Evolutionary conservation across 1,284 basidiomycete species (phyloP), one percentile per base, ranked within the genome.

Genomic region (Takashimella koratensis): DNA sequence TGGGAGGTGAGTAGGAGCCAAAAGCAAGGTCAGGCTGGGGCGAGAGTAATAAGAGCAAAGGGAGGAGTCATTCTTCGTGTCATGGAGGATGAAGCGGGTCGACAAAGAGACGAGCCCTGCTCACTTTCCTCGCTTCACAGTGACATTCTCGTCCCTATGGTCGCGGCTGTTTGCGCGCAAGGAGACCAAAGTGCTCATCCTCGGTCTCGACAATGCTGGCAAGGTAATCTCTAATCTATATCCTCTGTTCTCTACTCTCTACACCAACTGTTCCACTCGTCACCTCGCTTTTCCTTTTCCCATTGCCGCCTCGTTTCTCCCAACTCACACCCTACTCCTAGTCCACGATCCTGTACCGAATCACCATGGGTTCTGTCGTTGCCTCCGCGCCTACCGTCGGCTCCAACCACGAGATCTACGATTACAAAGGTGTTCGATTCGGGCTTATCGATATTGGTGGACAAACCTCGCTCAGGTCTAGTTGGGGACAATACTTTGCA

Each of bases 351-450:
- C 72, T 78, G 51, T 80, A 80, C 62, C 75, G 78, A 43, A 80
- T 80, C 64, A 79, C 78, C 11, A 76, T 79, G 62, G 79, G 79
- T 27, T 73, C 78, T 20, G 78, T 79, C 44, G 78, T 80, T 20
- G 76, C 78, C 2, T 78, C 77, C 5, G 78, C 79, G 2, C 78
- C 79, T 10, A 80, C 79, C 5, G 77, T 79, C 3, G 77, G 77
- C 1, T 75, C 71, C 13, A 78, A 78, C 51, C 76, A 71, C 54
- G 73, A 75, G 60, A 70, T 71, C 43, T 77, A 75, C 66, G 76
- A 78, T 55, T 79, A 79, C 69, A 80, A 79, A 62, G 78, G 77
- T 56, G 74, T 79, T 54, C 73, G 74, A 51, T 78, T 79, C 62
- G 73, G 76, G 8, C 67, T 79, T 24, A 77, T 77, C 60, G 78